Evolutionary conservation across 2,329 filamentous ascomycete species (phyloP).

Genomic region (Alternaria alternata): DNA sequence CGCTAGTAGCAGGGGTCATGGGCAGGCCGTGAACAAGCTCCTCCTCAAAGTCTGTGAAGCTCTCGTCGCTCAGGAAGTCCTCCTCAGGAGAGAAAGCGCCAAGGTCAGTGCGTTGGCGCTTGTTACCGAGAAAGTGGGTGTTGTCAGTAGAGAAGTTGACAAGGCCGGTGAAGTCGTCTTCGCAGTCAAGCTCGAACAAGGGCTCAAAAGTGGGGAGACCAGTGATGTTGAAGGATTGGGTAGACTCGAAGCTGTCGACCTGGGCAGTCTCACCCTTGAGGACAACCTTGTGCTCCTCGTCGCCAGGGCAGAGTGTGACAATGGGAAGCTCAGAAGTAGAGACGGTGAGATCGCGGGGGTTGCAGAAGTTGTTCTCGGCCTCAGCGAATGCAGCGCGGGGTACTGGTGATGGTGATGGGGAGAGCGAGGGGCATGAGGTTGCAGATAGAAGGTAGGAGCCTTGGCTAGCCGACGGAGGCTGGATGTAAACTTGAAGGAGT

Average conservation of each 20-base stretch:
- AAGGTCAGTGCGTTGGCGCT: conserved; percentile 77
- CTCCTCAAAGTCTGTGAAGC: conserved; percentile 79
- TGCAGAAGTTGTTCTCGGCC: conserved; percentile 83
- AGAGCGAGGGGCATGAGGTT: conserved; percentile 81
- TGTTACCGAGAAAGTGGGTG: conserved; percentile 67
- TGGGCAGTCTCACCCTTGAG: conserved; percentile 57
- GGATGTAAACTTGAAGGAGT: conserved; percentile 66
- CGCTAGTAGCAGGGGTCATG: conserved; percentile 68
- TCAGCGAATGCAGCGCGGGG: conserved; percentile 74
- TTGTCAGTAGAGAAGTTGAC: conserved; percentile 73
- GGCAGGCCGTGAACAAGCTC: conserved; percentile 67
- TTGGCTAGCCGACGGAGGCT: conserved; percentile 71
- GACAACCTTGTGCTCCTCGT: conserved; percentile 66
- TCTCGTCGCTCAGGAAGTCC: conserved; percentile 79
- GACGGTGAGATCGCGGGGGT: conserved; percentile 88
- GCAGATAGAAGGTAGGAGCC: conserved; percentile 75
- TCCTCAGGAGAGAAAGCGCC: conserved; percentile 70
- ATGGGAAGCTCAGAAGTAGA: conserved; percentile 69
- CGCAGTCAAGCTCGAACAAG: conserved; percentile 87
- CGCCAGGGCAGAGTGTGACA: conserved; percentile 67
- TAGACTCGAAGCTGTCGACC: conserved; percentile 48
- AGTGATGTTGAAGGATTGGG: conserved; percentile 54
- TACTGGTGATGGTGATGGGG: conserved; percentile 84
- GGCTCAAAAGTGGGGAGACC: conserved; percentile 81
- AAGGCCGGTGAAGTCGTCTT: conserved; percentile 84